These are phyloP conservation scores for Microdochium paspali DNA, from an alignment of 2,329 filamentous ascomycete species.

Conservation along the genomic window DNA sequence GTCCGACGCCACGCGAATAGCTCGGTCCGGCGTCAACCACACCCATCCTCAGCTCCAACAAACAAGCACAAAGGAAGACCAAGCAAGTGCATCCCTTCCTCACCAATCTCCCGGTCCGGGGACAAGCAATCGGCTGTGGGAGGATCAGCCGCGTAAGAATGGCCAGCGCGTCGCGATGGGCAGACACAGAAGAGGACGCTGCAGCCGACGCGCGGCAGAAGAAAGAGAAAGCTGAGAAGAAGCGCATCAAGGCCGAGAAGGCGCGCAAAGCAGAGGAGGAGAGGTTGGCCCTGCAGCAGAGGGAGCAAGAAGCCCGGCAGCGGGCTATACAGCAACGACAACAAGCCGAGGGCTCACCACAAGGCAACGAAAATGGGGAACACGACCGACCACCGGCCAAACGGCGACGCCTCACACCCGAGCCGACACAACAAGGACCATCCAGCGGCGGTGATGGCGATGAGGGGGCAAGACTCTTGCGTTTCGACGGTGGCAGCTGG, in stretches of 20 bases:
- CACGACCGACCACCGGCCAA: conserved; percentile 43
- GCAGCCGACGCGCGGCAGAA: conserved; percentile 64
- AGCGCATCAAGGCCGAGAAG: conserved; percentile 73
- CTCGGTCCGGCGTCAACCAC: too few species aligned
- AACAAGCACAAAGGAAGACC: too few species aligned
- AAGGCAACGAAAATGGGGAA: conserved; percentile 18
- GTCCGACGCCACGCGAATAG: too few species aligned
- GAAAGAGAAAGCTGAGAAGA: conserved; percentile 83
- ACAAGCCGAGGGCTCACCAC: conserved; percentile 23
- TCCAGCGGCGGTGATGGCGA: conserved; percentile 11
- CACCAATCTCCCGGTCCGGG: too few species aligned
- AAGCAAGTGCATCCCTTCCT: too few species aligned
- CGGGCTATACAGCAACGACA: conserved; percentile 10
- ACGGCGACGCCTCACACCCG: conserved; percentile 49
- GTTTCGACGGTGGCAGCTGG: conserved; percentile 63
- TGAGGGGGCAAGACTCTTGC: conserved; percentile 44
- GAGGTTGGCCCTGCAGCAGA: conserved; percentile 14
- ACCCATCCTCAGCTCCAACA: too few species aligned
- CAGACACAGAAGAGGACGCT: conserved; percentile 71
- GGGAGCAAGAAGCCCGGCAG: conserved; percentile 2
- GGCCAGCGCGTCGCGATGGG: conserved; percentile 76
- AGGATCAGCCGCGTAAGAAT: conserved; percentile 25
- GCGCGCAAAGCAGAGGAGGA: conserved; percentile 56
- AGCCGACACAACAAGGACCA: conserved; percentile 10
- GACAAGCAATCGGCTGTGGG: background rate